These are phyloP conservation scores for Ophiostoma perfectum DNA, from an alignment of 2,329 filamentous ascomycete genomes.

Conservation along the genomic window DNA sequence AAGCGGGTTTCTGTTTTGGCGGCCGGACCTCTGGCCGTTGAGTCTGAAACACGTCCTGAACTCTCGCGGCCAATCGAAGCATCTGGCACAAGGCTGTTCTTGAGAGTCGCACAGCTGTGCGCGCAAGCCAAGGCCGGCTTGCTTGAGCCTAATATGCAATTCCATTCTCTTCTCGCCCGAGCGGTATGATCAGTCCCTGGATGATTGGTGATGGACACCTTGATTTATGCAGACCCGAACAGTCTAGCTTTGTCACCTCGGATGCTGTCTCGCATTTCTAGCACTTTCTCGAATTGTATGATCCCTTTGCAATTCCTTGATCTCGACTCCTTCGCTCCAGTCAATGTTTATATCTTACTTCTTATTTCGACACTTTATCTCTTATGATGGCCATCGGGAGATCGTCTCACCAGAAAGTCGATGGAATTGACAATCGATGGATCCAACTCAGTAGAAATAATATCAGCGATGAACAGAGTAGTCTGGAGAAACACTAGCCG, in stretches of 20 bases:
- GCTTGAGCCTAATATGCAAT: not conserved
- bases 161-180: not conserved
- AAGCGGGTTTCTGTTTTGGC: not conserved
- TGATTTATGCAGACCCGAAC: not conserved
- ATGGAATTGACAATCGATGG: too few species aligned
- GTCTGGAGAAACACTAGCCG: too few species aligned
- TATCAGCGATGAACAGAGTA: too few species aligned
- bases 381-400: too few species aligned
- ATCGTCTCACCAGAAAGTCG: too few species aligned
- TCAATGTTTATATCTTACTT: too few species aligned
- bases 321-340: too few species aligned
- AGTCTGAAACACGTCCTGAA: not conserved
- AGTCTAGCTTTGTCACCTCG: too few species aligned
- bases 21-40: not conserved
- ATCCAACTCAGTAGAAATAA: too few species aligned
- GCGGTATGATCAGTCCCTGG: slow-evolving; percentile 6
- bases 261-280: not conserved
- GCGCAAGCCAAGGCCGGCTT: not conserved
- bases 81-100: not conserved
- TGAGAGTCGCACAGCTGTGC: not conserved
- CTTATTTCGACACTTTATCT: too few species aligned
- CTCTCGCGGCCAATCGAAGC: slow-evolving; percentile 1
- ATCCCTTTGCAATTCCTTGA: too few species aligned
- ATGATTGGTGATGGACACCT: not conserved
- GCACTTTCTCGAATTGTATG: not conserved